Evolutionary conservation across 2,329 filamentous ascomycete species (phyloP), one percentile per base, ranked within the genome.

Genomic region (Hypoxylon rubiginosum): DNA sequence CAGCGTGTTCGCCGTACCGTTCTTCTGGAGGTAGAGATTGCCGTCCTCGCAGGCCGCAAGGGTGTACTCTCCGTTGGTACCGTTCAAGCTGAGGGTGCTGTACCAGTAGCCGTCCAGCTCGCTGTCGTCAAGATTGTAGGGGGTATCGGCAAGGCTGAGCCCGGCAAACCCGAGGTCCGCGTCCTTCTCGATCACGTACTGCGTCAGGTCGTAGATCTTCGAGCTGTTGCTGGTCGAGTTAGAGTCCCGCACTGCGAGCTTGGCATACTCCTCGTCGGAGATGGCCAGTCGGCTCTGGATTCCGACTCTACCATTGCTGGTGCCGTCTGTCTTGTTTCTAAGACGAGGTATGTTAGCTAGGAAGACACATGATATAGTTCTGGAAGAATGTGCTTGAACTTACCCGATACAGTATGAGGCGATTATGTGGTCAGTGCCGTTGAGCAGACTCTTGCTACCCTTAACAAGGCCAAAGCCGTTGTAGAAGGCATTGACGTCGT

Each of bases 51-150:
- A 59, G 5, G 26, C n/a, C 4, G 56, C 56, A 6, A 59, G 48
- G 24, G 48, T 45, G 48, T 59, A 59, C 9, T 59, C 34, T 4
- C 56, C 56, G 34, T 43, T 52, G 34, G 56, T n/a, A n/a, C 56
- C 56, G 48, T 59, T 59, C 34, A 59, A 30, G 36, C 56, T 52
- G 2, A 59, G 56, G 9, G 56, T 59, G 48, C 56, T 59, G 26
- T 59, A 59, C 56, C 48, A 59, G 36, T 59, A 59, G 9, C 56
- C 56, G n/a, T 59, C 56, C 10, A 59, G 49, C 21, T 59, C 56
- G 56, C 46, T 59, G 15, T 43, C 46, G 17, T 59, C 56, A 9
- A 59, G 49, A 24, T 59, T 52, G 34, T 59, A 59, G 34, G 56
- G 56, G 10, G 28, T 52, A 10, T 59, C 56, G 2, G 24, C 2